These are phyloP conservation scores for Populus alba DNA, from an alignment of 345 rosid genomes.

Conservation along the genomic window DNA sequence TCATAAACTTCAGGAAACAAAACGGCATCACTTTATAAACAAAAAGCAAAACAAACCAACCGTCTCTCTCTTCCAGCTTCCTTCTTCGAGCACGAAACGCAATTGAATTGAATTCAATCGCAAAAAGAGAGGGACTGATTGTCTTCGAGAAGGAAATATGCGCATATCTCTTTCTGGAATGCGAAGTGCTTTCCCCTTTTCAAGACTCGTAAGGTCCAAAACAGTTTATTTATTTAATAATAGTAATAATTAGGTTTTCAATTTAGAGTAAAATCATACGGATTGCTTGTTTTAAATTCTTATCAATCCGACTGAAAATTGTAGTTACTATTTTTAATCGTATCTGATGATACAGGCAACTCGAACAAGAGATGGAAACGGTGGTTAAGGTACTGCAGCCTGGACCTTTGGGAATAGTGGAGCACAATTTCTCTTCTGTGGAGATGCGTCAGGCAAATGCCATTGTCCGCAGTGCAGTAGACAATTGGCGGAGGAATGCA, in stretches of 20 bases:
- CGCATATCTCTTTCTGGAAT: slow-evolving; percentile 43
- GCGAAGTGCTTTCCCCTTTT: slow-evolving; percentile 52
- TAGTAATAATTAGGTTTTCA: too few species aligned
- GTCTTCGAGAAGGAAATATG: slow-evolving; percentile 14
- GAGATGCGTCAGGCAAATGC: slow-evolving; percentile 64
- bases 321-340: not conserved
- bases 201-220: slow-evolving; percentile 55
- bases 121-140: not conserved
- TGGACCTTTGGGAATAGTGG: slow-evolving; percentile 79
- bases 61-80: not conserved
- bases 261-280: not conserved
- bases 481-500: slow-evolving; percentile 64
- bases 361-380: slow-evolving; percentile 81
- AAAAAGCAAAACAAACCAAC: not conserved
- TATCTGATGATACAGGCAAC: slow-evolving; percentile 41
- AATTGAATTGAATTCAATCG: not conserved
- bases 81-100: not conserved
- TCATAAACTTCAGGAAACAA: not conserved
- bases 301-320: not conserved
- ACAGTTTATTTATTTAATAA: too few species aligned
- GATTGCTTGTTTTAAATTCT: not conserved
- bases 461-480: slow-evolving; percentile 56
- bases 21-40: not conserved
- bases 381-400: slow-evolving; percentile 80
- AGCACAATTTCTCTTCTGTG: slow-evolving; percentile 75